Evolutionary conservation across 495 filamentous ascomycete genomes (phyloP).

Genomic region (Xylaria sp.): DNA sequence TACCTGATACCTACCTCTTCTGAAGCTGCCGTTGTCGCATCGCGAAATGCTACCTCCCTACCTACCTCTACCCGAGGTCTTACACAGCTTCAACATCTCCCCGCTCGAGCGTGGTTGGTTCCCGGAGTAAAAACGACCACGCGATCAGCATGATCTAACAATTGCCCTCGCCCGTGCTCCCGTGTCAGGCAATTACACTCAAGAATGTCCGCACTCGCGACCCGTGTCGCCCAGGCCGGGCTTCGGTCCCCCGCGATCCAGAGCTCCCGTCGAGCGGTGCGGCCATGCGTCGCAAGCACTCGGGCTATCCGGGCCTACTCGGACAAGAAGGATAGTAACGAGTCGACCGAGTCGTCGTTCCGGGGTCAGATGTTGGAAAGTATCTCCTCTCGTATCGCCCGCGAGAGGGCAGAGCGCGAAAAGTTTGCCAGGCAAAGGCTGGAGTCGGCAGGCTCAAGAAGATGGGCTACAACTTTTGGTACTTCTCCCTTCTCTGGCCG

Average conservation of each 20-base stretch:
- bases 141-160: constrained; percentile 22
- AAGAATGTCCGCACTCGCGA: constrained; percentile 37
- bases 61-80: background rate
- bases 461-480: constrained; percentile 71
- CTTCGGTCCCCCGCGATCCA: constrained; percentile 28
- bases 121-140: background rate
- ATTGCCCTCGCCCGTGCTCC: background rate
- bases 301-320: constrained; percentile 31
- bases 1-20: background rate
- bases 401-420: constrained; percentile 74
- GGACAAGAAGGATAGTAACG: constrained; percentile 32
- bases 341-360: constrained; percentile 61
- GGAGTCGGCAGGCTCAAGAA: constrained; percentile 60
- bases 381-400: constrained; percentile 74
- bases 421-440: constrained; percentile 66
- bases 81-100: constrained; percentile 3
- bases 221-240: constrained; percentile 31
- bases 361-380: constrained; percentile 88
- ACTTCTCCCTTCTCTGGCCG: constrained; percentile 33
- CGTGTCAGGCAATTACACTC: constrained; percentile 18
- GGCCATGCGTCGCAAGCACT: constrained; percentile 27
- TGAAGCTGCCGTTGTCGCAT: constrained; percentile 6
- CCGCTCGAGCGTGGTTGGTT: background rate
- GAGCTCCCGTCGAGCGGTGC: constrained; percentile 25
- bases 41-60: background rate